These are phyloP conservation scores for Diaporthe nobilis DNA, from an alignment of 2,329 filamentous ascomycete species.

Conservation along the genomic window DNA sequence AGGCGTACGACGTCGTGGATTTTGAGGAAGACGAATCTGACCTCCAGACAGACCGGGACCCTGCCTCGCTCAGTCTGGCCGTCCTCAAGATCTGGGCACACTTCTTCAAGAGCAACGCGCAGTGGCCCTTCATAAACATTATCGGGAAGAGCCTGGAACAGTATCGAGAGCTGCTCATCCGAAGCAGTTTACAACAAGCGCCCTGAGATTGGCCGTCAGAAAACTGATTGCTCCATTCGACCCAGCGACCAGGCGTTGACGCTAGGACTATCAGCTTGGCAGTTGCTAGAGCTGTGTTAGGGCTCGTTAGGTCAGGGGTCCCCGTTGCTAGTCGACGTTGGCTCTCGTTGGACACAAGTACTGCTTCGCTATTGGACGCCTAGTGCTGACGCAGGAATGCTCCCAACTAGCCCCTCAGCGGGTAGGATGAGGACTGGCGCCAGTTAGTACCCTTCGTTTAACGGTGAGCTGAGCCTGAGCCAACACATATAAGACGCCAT, in stretches of 20 bases:
- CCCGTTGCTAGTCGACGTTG: background rate
- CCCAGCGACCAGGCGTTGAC: background rate
- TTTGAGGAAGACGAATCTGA: constrained; percentile 52
- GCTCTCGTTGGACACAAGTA: background rate
- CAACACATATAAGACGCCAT: background rate
- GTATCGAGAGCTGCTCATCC: constrained; percentile 50
- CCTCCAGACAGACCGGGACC: constrained; percentile 39
- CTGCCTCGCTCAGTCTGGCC: constrained; percentile 53
- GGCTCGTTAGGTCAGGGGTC: background rate
- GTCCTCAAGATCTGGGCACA: constrained; percentile 62
- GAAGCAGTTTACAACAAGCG: constrained; percentile 11
- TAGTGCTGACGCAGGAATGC: background rate
- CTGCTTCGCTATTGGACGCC: background rate
- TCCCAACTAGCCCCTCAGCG: background rate
- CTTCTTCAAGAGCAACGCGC: constrained; percentile 62
- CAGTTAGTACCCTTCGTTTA: background rate
- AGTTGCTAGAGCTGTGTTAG: background rate
- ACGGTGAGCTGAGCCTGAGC: background rate
- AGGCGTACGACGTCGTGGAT: constrained; percentile 56
- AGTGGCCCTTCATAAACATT: constrained; percentile 64
- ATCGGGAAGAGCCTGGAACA: constrained; percentile 57
- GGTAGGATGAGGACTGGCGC: background rate
- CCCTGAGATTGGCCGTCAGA: background rate
- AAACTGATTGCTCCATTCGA: background rate
- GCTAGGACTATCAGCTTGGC: background rate